Percentiles rank a stretch among this genome's conserved stretches.
These are phyloP conservation scores for Blastobotrys proliferans DNA, from an alignment of 1,139 yeast species.

Conservation along the genomic window DNA sequence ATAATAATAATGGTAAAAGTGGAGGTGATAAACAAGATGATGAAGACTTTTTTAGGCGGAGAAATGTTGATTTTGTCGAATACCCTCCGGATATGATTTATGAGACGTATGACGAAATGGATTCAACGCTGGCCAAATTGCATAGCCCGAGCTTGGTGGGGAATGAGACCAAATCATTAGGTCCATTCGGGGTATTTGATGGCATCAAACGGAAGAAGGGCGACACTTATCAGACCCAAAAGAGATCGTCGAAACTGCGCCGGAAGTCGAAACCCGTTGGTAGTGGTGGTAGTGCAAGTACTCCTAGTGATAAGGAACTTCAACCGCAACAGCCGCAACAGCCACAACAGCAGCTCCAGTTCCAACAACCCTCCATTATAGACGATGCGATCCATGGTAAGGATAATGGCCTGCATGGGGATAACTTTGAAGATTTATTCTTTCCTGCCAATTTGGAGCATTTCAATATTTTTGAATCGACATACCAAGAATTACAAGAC, in stretches of 20 bases:
- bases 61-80: constrained; percentile 61
- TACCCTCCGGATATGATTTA: constrained; percentile 61
- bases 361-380: neutral
- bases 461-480: constrained; percentile 7
- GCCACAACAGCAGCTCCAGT: neutral
- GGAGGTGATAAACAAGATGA: constrained; percentile 20
- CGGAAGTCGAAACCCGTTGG: neutral
- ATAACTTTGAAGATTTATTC: constrained; percentile 6
- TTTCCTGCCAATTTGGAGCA: neutral
- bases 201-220: constrained; percentile 26
- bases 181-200: constrained; percentile 83
- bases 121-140: constrained; percentile 58
- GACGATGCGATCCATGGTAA: neutral
- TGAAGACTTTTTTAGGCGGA: constrained; percentile 56
- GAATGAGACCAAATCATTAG: constrained; percentile 55
- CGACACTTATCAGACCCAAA: neutral
- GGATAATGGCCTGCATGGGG: neutral
- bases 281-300: neutral
- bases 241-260: neutral
- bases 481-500: constrained; percentile 12
- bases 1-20: constrained; percentile 26
- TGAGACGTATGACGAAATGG: constrained; percentile 77
- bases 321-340: neutral
- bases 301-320: neutral
- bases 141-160: constrained; percentile 48